These are phyloP conservation scores for Elongisporangium senticosum DNA, from an alignment of 352 stramenopile species.

Conservation along the genomic window DNA sequence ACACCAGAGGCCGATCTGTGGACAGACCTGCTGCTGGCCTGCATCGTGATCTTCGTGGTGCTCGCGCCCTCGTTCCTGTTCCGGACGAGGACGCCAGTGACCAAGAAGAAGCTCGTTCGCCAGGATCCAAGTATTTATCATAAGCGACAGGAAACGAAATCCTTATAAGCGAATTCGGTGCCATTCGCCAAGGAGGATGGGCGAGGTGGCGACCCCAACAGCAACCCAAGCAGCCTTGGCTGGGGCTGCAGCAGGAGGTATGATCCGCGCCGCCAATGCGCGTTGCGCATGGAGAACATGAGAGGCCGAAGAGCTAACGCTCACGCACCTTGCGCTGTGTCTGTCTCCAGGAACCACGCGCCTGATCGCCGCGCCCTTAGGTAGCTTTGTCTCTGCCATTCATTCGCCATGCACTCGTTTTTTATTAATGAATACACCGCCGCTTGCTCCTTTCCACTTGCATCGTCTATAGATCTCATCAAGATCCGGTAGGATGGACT, in stretches of 20 bases:
- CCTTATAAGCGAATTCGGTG: neutral
- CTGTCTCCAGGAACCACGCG: constrained; percentile 37
- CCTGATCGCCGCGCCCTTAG: constrained; percentile 65
- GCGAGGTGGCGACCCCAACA: neutral
- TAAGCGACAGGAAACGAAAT: constrained; percentile 11
- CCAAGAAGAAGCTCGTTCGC: neutral
- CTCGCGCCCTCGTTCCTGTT: constrained; percentile 61
- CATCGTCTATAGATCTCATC: constrained; percentile 37
- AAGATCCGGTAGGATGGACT: constrained; percentile 51
- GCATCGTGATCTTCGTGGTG: constrained; percentile 58
- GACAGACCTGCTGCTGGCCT: constrained; percentile 50
- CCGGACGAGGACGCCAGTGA: constrained; percentile 11
- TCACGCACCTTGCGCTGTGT: neutral
- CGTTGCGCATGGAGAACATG: neutral
- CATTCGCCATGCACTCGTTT: constrained; percentile 1
- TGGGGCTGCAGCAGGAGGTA: constrained; percentile 59
- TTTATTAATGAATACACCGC: neutral
- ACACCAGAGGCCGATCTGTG: constrained; percentile 24
- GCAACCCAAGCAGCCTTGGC: constrained; percentile 45
- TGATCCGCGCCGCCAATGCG: neutral
- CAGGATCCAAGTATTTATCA: neutral
- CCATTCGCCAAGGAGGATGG: neutral
- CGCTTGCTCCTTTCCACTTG: neutral
- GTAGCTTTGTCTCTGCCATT: constrained; percentile 12
- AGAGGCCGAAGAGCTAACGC: neutral